Evolutionary conservation across 345 rosid genomes (phyloP).

Genomic region (Syzygium jambos): DNA sequence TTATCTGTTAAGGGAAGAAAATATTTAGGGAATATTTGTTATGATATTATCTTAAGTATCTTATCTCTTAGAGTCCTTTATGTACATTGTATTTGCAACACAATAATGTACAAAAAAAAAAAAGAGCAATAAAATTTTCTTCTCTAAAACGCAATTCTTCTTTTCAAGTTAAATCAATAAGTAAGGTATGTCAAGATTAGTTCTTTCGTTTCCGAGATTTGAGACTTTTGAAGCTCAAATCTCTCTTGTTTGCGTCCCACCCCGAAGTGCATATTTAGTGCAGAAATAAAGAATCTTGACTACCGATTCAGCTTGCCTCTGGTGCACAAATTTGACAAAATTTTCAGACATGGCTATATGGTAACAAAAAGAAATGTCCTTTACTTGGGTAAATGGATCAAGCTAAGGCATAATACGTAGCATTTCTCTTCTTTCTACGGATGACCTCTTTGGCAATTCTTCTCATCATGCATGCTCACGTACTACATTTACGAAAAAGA

Average conservation of each 20-base stretch:
- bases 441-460: background rate
- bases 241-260: background rate
- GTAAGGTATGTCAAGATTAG: background rate
- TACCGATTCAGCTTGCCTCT: background rate
- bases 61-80: no score
- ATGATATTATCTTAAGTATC: no score
- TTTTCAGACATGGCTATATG: background rate
- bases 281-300: background rate
- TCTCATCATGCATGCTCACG: background rate
- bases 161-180: no score
- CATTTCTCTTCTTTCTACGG: background rate
- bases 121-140: no score
- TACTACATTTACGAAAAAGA: background rate
- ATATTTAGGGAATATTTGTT: no score
- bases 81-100: no score
- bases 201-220: background rate
- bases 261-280: background rate
- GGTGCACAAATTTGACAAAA: background rate
- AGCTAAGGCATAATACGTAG: background rate
- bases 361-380: background rate
- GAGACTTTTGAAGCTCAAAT: background rate
- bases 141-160: no score
- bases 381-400: background rate
- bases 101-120: no score
- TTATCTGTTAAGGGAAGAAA: no score